Percentiles rank a stretch among this genome's conserved stretches.
These are phyloP conservation scores for Sporothrix globosa DNA, from an alignment of 2,329 filamentous ascomycete species.

Conservation along the genomic window DNA sequence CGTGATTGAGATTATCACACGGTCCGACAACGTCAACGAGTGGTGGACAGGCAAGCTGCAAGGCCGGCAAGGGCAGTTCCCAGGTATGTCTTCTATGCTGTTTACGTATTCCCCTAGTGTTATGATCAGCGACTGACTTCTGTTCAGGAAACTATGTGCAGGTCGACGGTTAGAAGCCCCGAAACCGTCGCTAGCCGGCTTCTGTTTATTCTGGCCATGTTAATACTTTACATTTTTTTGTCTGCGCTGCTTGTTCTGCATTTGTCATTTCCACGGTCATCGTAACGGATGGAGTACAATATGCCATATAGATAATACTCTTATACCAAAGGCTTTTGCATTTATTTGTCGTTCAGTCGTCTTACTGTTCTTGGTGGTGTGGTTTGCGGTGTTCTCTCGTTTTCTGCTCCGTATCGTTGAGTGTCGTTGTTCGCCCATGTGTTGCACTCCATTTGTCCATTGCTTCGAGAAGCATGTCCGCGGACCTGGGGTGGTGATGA, in stretches of 20 bases:
- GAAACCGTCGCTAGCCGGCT: neutral
- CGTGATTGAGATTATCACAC: slow-evolving; percentile 80
- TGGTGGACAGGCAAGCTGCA: slow-evolving; percentile 90
- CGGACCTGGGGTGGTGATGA: slow-evolving; percentile 15
- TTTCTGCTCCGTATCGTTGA: neutral
- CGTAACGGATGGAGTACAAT: slow-evolving; percentile 12
- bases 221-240: neutral
- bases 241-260: neutral
- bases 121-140: neutral
- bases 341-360: neutral
- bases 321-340: slow-evolving; percentile 22
- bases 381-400: neutral
- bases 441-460: neutral
- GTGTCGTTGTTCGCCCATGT: neutral
- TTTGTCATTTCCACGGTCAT: slow-evolving; percentile 23
- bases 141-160: slow-evolving; percentile 30
- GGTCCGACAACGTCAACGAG: slow-evolving; percentile 90
- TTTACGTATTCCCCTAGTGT: neutral
- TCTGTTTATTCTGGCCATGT: neutral
- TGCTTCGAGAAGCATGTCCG: neutral
- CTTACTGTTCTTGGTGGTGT: neutral
- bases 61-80: slow-evolving; percentile 87
- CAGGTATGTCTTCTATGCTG: slow-evolving; percentile 64
- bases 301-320: slow-evolving; percentile 30
- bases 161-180: slow-evolving; percentile 22